A percentile compares a stretch with the other conserved stretches of the same genome.
These are phyloP conservation scores for Aristolochia californica DNA, from an alignment of 164 flowering plant genomes.

Conservation along the genomic window DNA sequence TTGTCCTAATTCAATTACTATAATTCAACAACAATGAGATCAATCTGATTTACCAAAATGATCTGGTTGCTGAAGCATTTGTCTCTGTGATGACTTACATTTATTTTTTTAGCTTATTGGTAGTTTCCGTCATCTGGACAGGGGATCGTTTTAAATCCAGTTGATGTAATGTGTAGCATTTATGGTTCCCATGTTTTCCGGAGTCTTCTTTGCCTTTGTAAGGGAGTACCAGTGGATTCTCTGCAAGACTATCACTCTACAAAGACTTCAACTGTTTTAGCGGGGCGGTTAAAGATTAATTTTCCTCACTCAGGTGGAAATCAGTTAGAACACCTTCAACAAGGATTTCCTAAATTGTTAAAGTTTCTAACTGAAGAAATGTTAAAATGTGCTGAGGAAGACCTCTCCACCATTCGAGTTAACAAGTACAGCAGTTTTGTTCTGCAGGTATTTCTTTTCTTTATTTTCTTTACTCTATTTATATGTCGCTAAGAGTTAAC, in stretches of 20 bases:
- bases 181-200: conserved; percentile 95
- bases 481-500: too few relatives aligned
- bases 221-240: conserved; percentile 59
- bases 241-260: conserved; percentile 41
- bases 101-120: too few relatives aligned
- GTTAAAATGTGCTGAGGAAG: conserved; percentile 28
- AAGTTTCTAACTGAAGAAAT: conserved; percentile 49
- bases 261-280: conserved; percentile 47
- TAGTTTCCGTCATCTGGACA: conserved; percentile 15
- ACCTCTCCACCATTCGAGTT: conserved; percentile 34
- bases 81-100: too few relatives aligned
- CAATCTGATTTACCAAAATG: too few relatives aligned
- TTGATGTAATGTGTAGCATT: conserved; percentile 58
- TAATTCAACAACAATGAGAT: too few relatives aligned
- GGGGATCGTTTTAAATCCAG: conserved; percentile 50
- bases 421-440: conserved; percentile 75
- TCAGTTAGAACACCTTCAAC: conserved; percentile 17
- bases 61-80: too few relatives aligned
- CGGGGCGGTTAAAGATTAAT: conserved; percentile 46
- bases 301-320: conserved; percentile 21
- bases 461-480: too few relatives aligned
- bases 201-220: conserved; percentile 78
- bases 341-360: conserved; percentile 54
- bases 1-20: too few relatives aligned
- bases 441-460: conserved; percentile 51